Evolutionary conservation across 257 asterid species (phyloP), one percentile per base, ranked within the genome.

Genomic region (Oldenlandia corymbosa): DNA sequence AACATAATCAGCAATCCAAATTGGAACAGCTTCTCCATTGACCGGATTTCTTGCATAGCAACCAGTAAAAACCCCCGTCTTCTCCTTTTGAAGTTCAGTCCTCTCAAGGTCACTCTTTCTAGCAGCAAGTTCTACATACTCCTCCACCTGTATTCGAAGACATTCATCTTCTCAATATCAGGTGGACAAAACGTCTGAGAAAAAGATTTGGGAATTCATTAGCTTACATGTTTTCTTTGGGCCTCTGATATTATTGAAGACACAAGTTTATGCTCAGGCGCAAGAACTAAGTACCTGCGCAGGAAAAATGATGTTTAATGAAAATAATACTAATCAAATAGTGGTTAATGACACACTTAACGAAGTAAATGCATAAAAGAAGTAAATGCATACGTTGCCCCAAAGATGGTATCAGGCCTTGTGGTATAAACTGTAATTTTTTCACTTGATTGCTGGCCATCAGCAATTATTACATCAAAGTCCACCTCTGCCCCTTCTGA

Each of bases 1-100:
- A 69, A 93, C 99, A 76, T 93, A 93, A 72, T 93, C 99, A 62
- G 97, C 96, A 70, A 90, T 78, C 99, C 99, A 93, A 77, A 90
- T 85, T 23, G 99, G 96, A 84, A 87, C 78, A 60, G 79, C 79
- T 69, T 68, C 73, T 37, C 96, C 96, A 76, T 79, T 90, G 58
- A 87, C 94, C 48, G 97, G 96, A 78, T 93, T 93, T 78, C 78
- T 93, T 62, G 97, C 97, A 81, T 84, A 90, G 74, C 84, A 80
- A 49, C 99, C 99, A 70, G 84, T 84, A 71, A 93, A 90, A 37
- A 93, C 97, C 30, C 97, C 99, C 12, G 88, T 83, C 73, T 85
- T 93, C 71, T 90, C 97, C 81, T 93, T 93, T 76, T 93, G 97
- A 78, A 93, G 94, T 75, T 87, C 97, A 53, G 97, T 93, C 78